Evolutionary conservation across 73 alveolate genomes (phyloP).

Genomic region (Uronychia binucleata): DNA sequence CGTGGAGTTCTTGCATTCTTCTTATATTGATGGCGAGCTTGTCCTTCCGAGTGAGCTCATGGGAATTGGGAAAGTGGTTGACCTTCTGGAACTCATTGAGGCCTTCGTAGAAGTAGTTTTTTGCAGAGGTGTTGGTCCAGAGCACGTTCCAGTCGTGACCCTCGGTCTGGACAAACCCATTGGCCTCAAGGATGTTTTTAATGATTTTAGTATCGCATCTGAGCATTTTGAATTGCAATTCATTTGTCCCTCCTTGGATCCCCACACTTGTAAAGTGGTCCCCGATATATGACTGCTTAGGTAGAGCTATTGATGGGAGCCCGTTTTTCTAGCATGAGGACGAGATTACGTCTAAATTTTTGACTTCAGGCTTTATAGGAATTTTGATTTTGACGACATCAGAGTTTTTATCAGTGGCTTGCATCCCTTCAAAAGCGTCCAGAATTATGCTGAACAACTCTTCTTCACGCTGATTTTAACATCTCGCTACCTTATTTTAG

Average conservation of each 20-base stretch:
- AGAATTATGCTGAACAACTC: background rate
- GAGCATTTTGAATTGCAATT: slow-evolving; percentile 52
- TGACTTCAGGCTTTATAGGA: background rate
- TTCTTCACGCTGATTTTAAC: background rate
- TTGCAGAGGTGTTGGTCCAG: slow-evolving; percentile 65
- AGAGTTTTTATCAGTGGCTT: background rate
- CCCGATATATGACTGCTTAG: background rate
- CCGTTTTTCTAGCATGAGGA: background rate
- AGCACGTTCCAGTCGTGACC: slow-evolving; percentile 76
- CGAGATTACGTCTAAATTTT: background rate
- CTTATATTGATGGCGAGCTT: slow-evolving; percentile 69
- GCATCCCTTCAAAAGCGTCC: background rate
- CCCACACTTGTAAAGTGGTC: background rate
- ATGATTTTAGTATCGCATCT: slow-evolving; percentile 62
- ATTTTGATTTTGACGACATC: background rate
- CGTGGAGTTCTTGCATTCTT: slow-evolving; percentile 73
- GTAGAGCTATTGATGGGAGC: background rate
- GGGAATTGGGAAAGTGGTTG: slow-evolving; percentile 85
- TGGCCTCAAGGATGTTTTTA: slow-evolving; percentile 45
- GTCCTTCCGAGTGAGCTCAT: slow-evolving; percentile 89
- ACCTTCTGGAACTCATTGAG: slow-evolving; percentile 76
- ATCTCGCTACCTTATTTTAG: background rate
- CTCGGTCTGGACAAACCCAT: slow-evolving; percentile 67
- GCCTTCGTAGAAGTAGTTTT: slow-evolving; percentile 73
- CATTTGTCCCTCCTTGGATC: slow-evolving; percentile 1